phyloP scores from a whole-genome alignment of 768 basidiomycete genomes.

The Suillus bovinus region DNA sequence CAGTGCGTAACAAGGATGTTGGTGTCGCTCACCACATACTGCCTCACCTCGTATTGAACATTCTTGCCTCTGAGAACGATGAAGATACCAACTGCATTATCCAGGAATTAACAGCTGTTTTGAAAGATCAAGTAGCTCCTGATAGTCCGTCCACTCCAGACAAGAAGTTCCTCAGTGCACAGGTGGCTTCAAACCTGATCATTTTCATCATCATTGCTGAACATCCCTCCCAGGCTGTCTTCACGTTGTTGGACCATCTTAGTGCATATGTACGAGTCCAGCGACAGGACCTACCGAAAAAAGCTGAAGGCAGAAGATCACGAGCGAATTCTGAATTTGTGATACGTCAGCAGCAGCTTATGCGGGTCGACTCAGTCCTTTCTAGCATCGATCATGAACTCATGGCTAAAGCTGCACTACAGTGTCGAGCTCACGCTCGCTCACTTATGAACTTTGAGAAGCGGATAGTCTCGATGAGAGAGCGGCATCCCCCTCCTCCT shows the following conservation, averaged over 20 bases:
- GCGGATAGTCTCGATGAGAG: constrained; percentile 59
- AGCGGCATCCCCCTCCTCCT: constrained; percentile 39
- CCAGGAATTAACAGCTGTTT: constrained; percentile 73
- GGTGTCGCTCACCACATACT: constrained; percentile 91
- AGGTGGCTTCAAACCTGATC: constrained; percentile 49
- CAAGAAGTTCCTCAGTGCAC: constrained; percentile 90
- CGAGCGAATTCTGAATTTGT: constrained; percentile 37
- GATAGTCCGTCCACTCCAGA: constrained; percentile 62
- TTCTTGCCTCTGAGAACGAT: constrained; percentile 74
- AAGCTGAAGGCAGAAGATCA: constrained; percentile 46
- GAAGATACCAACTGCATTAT: constrained; percentile 65
- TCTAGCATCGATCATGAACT: constrained; percentile 83
- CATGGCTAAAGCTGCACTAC: constrained; percentile 91
- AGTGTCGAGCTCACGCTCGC: constrained; percentile 92
- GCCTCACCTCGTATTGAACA: constrained; percentile 88
- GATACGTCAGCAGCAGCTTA: constrained; percentile 58
- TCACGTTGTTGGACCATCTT: constrained; percentile 92
- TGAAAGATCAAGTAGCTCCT: constrained; percentile 81
- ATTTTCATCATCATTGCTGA: neutral
- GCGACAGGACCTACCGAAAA: constrained; percentile 62
- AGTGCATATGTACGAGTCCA: constrained; percentile 84
- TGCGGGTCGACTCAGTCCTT: constrained; percentile 77
- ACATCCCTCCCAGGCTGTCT: constrained; percentile 69
- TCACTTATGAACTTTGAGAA: constrained; percentile 95
- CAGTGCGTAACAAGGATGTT: constrained; percentile 86